Evolutionary conservation across 805 yeast genomes (phyloP).

Genomic region (Candida stauntonica): DNA sequence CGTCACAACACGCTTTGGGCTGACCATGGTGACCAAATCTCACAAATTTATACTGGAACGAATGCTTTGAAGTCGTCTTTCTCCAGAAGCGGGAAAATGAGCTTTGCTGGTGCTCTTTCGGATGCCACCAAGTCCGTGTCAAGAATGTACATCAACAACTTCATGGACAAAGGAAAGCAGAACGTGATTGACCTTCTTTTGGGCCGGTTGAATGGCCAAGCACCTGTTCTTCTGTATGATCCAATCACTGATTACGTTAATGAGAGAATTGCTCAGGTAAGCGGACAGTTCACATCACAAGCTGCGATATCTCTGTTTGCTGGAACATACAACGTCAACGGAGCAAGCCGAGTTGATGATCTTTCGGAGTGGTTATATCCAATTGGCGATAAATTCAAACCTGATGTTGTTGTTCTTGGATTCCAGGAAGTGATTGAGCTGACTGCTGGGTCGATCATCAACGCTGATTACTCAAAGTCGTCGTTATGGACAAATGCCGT

Average conservation of each 20-base stretch:
- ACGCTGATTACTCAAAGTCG: conserved; percentile 74
- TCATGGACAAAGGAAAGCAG: conserved; percentile 88
- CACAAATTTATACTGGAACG: conserved; percentile 95
- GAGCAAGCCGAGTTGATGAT: conserved; percentile 47
- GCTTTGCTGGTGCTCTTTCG: conserved; percentile 92
- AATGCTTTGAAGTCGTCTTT: conserved; percentile 94
- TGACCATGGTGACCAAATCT: conserved; percentile 94
- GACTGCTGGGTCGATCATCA: conserved; percentile 79
- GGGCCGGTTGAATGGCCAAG: conserved; percentile 73
- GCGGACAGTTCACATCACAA: conserved; percentile 49
- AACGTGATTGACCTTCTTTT: conserved; percentile 44
- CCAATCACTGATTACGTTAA: conserved; percentile 86
- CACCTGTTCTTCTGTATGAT: conserved; percentile 50
- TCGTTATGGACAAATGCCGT: conserved; percentile 75
- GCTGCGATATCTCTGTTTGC: conserved; percentile 57
- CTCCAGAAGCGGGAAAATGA: conserved; percentile 94
- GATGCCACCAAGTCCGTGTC: conserved; percentile 96
- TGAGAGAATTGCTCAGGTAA: conserved; percentile 34
- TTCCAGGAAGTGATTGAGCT: conserved; percentile 87
- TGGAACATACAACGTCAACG: conserved; percentile 89
- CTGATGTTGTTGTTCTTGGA: conserved; percentile 75
- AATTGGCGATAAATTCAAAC: conserved; percentile 12
- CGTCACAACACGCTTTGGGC: conserved; percentile 76
- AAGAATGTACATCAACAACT: conserved; percentile 91
- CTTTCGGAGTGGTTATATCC: conserved; percentile 81